These are phyloP conservation scores for Boletus barrowsii DNA, from an alignment of 768 basidiomycete species.

Conservation along the genomic window DNA sequence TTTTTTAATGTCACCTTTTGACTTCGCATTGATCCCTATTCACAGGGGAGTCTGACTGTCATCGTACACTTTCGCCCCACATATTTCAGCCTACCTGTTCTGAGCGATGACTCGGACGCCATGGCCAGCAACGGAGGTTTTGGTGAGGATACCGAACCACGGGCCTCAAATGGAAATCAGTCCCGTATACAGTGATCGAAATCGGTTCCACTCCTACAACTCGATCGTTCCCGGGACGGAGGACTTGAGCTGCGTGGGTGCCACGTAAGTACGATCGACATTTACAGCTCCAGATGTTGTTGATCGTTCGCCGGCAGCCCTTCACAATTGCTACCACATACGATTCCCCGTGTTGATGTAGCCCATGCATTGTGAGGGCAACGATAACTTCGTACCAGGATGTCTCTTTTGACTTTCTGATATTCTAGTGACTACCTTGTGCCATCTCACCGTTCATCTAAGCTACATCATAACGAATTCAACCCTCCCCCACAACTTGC, in stretches of 20 bases:
- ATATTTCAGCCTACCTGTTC: not conserved
- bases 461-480: not conserved
- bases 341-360: not conserved
- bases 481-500: not conserved
- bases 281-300: conserved; percentile 3
- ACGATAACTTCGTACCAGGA: not conserved
- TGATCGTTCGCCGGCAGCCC: not conserved
- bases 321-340: not conserved
- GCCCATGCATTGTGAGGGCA: conserved; percentile 10
- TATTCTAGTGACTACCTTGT: conserved; percentile 4
- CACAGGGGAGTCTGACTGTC: conserved; percentile 6
- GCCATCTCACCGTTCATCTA: not conserved
- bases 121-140: conserved; percentile 5
- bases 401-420: not conserved
- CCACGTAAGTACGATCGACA: conserved; percentile 9
- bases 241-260: not conserved
- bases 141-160: not conserved
- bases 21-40: conserved; percentile 9
- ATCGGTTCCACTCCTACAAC: not conserved
- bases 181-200: conserved; percentile 8
- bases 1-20: conserved; percentile 15
- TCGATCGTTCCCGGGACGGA: not conserved
- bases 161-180: not conserved
- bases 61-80: not conserved
- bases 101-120: conserved; percentile 10